A percentile compares a stretch with the other conserved stretches of the same genome.
phyloP scores from a whole-genome alignment of 352 stramenopile species.

The Detonula confervacea region DNA sequence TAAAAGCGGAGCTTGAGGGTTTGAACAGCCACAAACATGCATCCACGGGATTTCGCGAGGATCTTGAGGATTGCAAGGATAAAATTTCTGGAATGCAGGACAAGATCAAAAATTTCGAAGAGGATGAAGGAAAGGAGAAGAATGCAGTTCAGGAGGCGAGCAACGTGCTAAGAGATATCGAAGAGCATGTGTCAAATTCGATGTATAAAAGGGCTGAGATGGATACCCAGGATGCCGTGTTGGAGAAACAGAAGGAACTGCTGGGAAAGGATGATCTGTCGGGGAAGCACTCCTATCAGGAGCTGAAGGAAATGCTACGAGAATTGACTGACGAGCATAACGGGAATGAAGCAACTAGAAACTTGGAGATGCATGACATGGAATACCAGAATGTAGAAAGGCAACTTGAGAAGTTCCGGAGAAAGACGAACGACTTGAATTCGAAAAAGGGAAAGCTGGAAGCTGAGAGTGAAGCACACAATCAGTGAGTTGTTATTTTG shows the following conservation, averaged over 20 bases:
- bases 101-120: slow-evolving; percentile 46
- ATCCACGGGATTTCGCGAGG: slow-evolving; percentile 72
- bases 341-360: slow-evolving; percentile 54
- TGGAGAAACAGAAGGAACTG: slow-evolving; percentile 56
- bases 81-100: slow-evolving; percentile 73
- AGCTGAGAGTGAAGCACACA: slow-evolving; percentile 57
- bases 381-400: no score
- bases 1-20: slow-evolving; percentile 92
- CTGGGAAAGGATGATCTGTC: slow-evolving; percentile 71
- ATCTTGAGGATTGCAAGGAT: slow-evolving; percentile 67
- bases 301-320: slow-evolving; percentile 72
- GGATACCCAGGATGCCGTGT: slow-evolving; percentile 38
- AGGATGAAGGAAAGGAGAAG: slow-evolving; percentile 56
- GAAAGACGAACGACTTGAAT: slow-evolving; percentile 62
- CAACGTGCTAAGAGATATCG: slow-evolving; percentile 46
- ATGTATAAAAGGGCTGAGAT: slow-evolving; percentile 59
- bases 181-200: slow-evolving; percentile 51
- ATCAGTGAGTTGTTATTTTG: not conserved
- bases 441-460: slow-evolving; percentile 60
- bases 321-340: slow-evolving; percentile 64
- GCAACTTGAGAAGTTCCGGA: slow-evolving; percentile 51
- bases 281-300: slow-evolving; percentile 37
- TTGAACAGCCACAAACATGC: slow-evolving; percentile 89
- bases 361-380: slow-evolving; percentile 55
- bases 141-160: slow-evolving; percentile 37